Evolutionary conservation across 139 green algal genomes (phyloP).

Genomic region (Micractinium sp.): DNA sequence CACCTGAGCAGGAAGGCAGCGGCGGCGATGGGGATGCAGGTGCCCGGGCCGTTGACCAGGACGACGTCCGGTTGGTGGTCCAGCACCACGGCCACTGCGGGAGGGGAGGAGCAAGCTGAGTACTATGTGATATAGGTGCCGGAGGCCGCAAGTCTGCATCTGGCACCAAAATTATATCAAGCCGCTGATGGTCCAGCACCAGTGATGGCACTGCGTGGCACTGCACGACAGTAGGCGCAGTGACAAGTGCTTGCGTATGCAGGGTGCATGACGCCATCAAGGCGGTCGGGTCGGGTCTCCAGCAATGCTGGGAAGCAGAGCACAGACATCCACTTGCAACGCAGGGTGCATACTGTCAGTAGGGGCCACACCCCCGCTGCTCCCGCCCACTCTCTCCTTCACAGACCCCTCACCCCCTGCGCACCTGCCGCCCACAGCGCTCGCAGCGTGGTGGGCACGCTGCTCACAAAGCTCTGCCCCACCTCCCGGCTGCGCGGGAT

Average conservation of each 20-base stretch:
- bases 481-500: slow-evolving; percentile 66
- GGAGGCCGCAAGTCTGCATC: too few relatives aligned
- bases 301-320: too few relatives aligned
- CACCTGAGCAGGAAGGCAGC: slow-evolving; percentile 50
- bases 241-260: too few relatives aligned
- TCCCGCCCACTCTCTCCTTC: not conserved
- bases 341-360: too few relatives aligned
- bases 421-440: slow-evolving; percentile 52
- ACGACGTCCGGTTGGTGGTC: slow-evolving; percentile 53
- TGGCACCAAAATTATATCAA: too few relatives aligned
- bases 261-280: too few relatives aligned
- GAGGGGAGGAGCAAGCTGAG: not conserved
- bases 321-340: too few relatives aligned
- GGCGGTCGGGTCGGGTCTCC: too few relatives aligned
- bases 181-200: too few relatives aligned
- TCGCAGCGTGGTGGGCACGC: slow-evolving; percentile 71
- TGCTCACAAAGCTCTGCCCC: slow-evolving; percentile 83
- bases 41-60: slow-evolving; percentile 89
- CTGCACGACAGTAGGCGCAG: too few relatives aligned
- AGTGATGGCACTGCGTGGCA: too few relatives aligned
- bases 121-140: not conserved
- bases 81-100: slow-evolving; percentile 7
- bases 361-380: not conserved
- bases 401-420: not conserved
- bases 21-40: slow-evolving; percentile 83